Percentiles rank a stretch among this genome's conserved stretches.
Conservation (phyloP, 2,329 filamentous ascomycete species). For the Aspergillus fumigatus region DNA sequence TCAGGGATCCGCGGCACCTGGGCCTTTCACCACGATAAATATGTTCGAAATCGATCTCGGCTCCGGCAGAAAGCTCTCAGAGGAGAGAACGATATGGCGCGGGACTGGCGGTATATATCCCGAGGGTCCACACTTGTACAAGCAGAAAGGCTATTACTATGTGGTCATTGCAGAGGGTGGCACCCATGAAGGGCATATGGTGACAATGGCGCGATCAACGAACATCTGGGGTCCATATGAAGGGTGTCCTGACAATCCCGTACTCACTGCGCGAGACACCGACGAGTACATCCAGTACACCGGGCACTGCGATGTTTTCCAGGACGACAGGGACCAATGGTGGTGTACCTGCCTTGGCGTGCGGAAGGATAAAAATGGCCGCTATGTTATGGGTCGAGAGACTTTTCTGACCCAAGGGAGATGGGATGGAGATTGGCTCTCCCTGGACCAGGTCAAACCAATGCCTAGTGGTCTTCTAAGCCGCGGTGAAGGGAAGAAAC, state of each 20-base stretch:
- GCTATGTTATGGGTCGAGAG: constrained; percentile 30
- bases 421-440: constrained; percentile 19
- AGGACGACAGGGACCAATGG: constrained; percentile 16
- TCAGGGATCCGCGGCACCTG: constrained; percentile 4
- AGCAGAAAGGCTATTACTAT: constrained; percentile 48
- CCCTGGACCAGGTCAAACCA: constrained; percentile 17
- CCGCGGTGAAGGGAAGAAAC: background rate
- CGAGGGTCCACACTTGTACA: constrained; percentile 51
- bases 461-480: background rate
- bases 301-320: constrained; percentile 20
- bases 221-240: constrained; percentile 47
- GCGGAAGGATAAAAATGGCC: constrained; percentile 12
- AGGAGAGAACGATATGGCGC: background rate
- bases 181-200: constrained; percentile 47
- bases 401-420: constrained; percentile 25
- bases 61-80: background rate
- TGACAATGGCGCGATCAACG: constrained; percentile 45
- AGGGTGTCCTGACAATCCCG: constrained; percentile 41
- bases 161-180: constrained; percentile 49
- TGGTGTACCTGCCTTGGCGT: constrained; percentile 18
- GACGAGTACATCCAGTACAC: constrained; percentile 20
- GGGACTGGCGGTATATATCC: constrained; percentile 23
- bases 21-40: background rate
- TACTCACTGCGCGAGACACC: constrained; percentile 39
- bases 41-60: background rate